Base-by-base conservation (phyloP, 495 filamentous ascomycete species). In the Wilcoxina mikolae region DNA sequence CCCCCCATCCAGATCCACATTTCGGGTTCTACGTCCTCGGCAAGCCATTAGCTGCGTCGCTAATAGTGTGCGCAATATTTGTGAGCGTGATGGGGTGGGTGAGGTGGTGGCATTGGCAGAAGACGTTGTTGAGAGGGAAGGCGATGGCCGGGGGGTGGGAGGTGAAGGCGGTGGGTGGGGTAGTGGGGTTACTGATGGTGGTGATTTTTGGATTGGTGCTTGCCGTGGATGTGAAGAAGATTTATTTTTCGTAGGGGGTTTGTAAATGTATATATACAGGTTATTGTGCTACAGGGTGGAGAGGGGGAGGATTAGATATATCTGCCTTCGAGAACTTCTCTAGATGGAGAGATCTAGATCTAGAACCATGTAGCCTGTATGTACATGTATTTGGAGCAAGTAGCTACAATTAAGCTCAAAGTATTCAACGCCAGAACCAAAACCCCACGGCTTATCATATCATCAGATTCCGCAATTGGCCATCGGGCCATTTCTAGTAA, bases 51-150 rank as follows among this genome's bases (percentile, higher is more conserved):
- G 72, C 81, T 0, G 71, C 74, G 9, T 60, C 73, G 29, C 82
- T 79, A 57, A 74, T 83, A 48, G 65, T 63, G 3, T 73, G 74
- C 17, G 79, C 83, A 10, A 71, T 87, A 3, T 42, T 76, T 10
- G 71, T 79, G 11, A 67, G 73, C 0, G 27, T 76, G 11, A 59
- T 85, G 23, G 84, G 84, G 3, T 74, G 76, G 15, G 72, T 74
- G 61, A 73, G 83, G 27, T 82, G 80, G 67, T 90, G 78, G 76
- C 75, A 77, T 48, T 77, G 81, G 59, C 83, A 88, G 67, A 73
- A 71, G 65, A 81, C 80, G 0, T 76, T 88, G 31, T 68, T 79
- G 18, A 59, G 75, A 50, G 84, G 83, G 12, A 81, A 78, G 55
- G 72, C 78, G 0, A 70, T 82, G 64, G 72, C 75, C 15, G 81